Percentiles rank a stretch among this genome's conserved stretches.
phyloP scores from a whole-genome alignment of 2,329 filamentous ascomycete genomes.

The Sclerotinia glacialis region DNA sequence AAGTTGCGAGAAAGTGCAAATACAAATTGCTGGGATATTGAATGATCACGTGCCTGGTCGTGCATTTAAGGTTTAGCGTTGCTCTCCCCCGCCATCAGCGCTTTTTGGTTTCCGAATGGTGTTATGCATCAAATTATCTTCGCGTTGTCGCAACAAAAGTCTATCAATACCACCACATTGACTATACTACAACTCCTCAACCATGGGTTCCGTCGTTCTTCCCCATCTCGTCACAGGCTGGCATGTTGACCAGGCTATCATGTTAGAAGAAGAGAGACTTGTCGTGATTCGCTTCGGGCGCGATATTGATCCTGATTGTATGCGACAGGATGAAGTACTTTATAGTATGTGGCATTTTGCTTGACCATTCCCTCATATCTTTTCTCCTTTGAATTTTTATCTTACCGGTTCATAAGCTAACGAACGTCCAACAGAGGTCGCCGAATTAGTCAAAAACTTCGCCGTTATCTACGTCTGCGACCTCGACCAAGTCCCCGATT shows the following conservation, averaged over 20 bases:
- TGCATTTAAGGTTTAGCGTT: neutral
- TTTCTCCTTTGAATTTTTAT: neutral
- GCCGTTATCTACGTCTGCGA: constrained; percentile 92
- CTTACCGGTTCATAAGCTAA: neutral
- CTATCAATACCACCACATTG: neutral
- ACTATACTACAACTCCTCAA: neutral
- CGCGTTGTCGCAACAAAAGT: neutral
- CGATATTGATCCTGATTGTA: constrained; percentile 77
- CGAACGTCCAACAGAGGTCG: constrained; percentile 53
- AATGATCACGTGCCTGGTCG: neutral
- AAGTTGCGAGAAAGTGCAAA: neutral
- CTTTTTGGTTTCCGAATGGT: neutral
- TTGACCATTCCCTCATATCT: neutral
- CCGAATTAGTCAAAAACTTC: constrained; percentile 91
- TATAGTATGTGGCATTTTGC: constrained; percentile 54
- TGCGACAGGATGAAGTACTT: constrained; percentile 87
- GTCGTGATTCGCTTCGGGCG: constrained; percentile 92
- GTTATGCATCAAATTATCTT: neutral
- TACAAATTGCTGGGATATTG: neutral
- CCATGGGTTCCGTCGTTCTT: constrained; percentile 76
- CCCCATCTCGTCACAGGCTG: constrained; percentile 89
- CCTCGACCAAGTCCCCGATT: constrained; percentile 84
- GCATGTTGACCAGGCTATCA: constrained; percentile 98
- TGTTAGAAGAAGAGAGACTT: constrained; percentile 82
- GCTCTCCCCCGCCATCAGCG: neutral